Evolutionary conservation across 495 filamentous ascomycete species (phyloP).

Genomic region (Penicillium daleae): DNA sequence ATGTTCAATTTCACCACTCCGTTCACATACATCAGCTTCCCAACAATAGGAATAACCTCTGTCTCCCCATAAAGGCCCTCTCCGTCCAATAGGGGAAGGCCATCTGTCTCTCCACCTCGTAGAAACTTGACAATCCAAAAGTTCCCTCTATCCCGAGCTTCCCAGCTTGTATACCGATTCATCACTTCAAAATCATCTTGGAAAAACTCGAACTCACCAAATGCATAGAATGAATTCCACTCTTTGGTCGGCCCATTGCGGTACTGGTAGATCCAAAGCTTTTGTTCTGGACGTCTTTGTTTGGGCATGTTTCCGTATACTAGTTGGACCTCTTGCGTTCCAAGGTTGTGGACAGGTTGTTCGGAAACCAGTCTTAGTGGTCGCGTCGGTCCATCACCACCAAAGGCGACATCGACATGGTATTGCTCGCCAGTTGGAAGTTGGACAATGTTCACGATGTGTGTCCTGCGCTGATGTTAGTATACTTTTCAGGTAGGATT

Average conservation of each 20-base stretch:
- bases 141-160: conserved; percentile 52
- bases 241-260: conserved; percentile 44
- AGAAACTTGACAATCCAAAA: conserved; percentile 63
- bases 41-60: conserved; percentile 42
- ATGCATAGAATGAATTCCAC: conserved; percentile 64
- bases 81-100: conserved; percentile 14
- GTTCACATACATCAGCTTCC: conserved; percentile 62
- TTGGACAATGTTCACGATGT: conserved; percentile 72
- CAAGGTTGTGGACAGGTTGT: conserved; percentile 44
- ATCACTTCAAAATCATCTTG: conserved; percentile 67
- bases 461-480: conserved; percentile 48
- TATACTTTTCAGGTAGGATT: background rate
- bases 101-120: conserved; percentile 36
- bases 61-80: conserved; percentile 22
- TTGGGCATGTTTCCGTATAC: conserved; percentile 49
- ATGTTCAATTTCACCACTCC: conserved; percentile 61
- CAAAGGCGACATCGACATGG: conserved; percentile 75
- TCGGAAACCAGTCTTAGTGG: conserved; percentile 56
- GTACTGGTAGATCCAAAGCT: conserved; percentile 68
- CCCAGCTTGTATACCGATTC: conserved; percentile 58
- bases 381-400: conserved; percentile 59
- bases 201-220: conserved; percentile 63
- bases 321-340: conserved; percentile 54
- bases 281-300: conserved; percentile 44
- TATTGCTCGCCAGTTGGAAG: conserved; percentile 53